Conservation (phyloP, 306 rosid species). For the Carpinus viminea region DNA sequence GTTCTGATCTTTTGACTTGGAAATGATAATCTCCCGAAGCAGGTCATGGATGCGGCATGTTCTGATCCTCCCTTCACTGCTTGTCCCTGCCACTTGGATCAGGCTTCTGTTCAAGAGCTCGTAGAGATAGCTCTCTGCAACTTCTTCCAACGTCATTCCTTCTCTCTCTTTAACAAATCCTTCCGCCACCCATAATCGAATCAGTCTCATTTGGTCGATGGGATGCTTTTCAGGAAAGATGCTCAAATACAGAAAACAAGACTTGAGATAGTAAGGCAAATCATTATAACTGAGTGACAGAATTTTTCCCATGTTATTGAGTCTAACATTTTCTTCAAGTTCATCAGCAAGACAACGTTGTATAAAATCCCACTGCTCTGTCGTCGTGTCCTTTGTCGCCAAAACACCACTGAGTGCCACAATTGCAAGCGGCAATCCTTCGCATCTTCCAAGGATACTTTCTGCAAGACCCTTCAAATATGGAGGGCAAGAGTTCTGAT, state of each 20-base stretch:
- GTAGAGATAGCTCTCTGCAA: slow-evolving; percentile 47
- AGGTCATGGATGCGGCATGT: slow-evolving; percentile 52
- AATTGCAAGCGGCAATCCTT: slow-evolving; percentile 71
- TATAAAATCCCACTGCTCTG: slow-evolving; percentile 54
- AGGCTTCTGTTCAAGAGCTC: slow-evolving; percentile 53
- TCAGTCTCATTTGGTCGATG: slow-evolving; percentile 41
- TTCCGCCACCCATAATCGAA: slow-evolving; percentile 56
- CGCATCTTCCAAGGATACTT: slow-evolving; percentile 44
- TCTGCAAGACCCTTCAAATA: slow-evolving; percentile 36
- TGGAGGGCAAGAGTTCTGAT: slow-evolving; percentile 39
- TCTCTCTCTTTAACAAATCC: slow-evolving; percentile 42
- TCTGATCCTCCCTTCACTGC: slow-evolving; percentile 39
- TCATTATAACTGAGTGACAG: slow-evolving; percentile 46
- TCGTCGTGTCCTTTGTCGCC: slow-evolving; percentile 49
- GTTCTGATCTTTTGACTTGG: slow-evolving; percentile 49
- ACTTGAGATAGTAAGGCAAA: slow-evolving; percentile 44
- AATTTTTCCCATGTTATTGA: slow-evolving; percentile 39
- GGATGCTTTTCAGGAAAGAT: slow-evolving; percentile 43
- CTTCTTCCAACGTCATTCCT: slow-evolving; percentile 52
- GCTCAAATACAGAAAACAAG: slow-evolving; percentile 47
- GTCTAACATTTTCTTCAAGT: slow-evolving; percentile 36
- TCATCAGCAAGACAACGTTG: slow-evolving; percentile 40
- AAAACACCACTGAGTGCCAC: slow-evolving; percentile 54
- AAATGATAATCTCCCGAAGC: slow-evolving; percentile 44
- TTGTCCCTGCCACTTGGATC: slow-evolving; percentile 39